Percentiles rank a stretch among this genome's conserved stretches.
phyloP scores from a whole-genome alignment of 2,329 filamentous ascomycete genomes.

The Fusarium miscanthi region DNA sequence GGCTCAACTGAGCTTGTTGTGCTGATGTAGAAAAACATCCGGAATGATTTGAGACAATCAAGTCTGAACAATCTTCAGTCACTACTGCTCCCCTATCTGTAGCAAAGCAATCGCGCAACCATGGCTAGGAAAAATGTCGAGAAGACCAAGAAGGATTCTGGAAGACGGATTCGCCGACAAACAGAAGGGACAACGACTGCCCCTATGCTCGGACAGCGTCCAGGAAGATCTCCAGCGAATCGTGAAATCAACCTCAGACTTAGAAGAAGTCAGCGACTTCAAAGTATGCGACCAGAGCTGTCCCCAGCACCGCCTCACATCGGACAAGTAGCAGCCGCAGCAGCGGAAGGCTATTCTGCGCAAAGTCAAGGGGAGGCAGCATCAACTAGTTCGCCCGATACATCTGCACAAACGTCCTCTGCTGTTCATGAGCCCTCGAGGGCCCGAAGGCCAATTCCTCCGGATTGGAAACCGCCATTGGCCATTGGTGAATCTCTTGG shows the following conservation, averaged over 20 bases:
- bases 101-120: not conserved
- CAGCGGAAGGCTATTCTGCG: not conserved
- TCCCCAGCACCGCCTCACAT: not conserved
- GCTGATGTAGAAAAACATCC: not conserved
- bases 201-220: slow-evolving; percentile 21
- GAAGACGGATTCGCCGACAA: not conserved
- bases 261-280: slow-evolving; percentile 11
- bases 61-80: not conserved
- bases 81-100: not conserved
- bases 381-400: not conserved
- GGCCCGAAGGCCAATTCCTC: slow-evolving; percentile 14
- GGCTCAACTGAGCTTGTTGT: not conserved
- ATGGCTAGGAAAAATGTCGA: slow-evolving; percentile 15
- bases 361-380: not conserved
- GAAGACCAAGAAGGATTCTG: not conserved
- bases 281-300: not conserved
- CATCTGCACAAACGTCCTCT: not conserved
- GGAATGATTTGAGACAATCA: not conserved
- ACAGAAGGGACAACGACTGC: not conserved
- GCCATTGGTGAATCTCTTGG: slow-evolving; percentile 39
- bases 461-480: slow-evolving; percentile 40
- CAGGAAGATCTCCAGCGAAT: slow-evolving; percentile 34
- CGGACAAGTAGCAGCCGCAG: not conserved
- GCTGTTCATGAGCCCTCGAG: not conserved
- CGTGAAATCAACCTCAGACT: slow-evolving; percentile 33